Evolutionary conservation across 2,329 filamentous ascomycete species (phyloP).

Genomic region (Nemania bipapillata): DNA sequence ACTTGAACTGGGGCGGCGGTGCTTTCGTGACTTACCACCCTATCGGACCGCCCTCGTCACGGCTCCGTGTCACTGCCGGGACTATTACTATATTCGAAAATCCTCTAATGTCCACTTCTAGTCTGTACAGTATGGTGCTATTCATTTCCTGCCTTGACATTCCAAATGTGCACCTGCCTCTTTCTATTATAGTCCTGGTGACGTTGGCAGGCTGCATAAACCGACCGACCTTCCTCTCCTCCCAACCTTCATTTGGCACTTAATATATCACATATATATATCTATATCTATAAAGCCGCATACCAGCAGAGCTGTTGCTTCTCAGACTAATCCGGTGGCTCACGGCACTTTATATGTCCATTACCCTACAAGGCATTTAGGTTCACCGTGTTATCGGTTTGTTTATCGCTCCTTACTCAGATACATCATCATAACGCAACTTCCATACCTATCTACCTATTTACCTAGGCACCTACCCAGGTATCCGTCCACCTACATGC

Average conservation of each 20-base stretch:
- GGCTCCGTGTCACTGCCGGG: slow-evolving; percentile 4
- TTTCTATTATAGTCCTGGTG: slow-evolving; percentile 26
- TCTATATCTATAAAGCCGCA: slow-evolving; percentile 12
- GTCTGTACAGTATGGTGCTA: too few relatives aligned
- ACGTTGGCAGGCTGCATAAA: slow-evolving; percentile 30
- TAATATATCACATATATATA: slow-evolving; percentile 10
- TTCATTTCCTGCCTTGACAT: slow-evolving; percentile 16
- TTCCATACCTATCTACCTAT: not conserved
- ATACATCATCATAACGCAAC: slow-evolving; percentile 1
- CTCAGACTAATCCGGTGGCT: not conserved
- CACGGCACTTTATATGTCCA: not conserved
- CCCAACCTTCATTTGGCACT: slow-evolving; percentile 35
- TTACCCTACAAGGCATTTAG: slow-evolving; percentile 1
- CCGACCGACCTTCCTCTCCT: slow-evolving; percentile 21
- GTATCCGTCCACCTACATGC: not conserved
- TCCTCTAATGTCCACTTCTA: slow-evolving; percentile 1
- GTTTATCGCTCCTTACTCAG: slow-evolving; percentile 49
- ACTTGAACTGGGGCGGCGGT: slow-evolving; percentile 6
- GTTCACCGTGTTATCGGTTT: slow-evolving; percentile 14
- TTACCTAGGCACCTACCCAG: not conserved
- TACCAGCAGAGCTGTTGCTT: slow-evolving; percentile 18
- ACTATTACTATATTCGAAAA: slow-evolving; percentile 21
- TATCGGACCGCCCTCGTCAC: slow-evolving; percentile 22
- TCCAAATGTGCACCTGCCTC: slow-evolving; percentile 28
- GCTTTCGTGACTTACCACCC: not conserved